Evolutionary conservation across 129 eudicot species (phyloP).

Genomic region (Dittrichia graveolens): DNA sequence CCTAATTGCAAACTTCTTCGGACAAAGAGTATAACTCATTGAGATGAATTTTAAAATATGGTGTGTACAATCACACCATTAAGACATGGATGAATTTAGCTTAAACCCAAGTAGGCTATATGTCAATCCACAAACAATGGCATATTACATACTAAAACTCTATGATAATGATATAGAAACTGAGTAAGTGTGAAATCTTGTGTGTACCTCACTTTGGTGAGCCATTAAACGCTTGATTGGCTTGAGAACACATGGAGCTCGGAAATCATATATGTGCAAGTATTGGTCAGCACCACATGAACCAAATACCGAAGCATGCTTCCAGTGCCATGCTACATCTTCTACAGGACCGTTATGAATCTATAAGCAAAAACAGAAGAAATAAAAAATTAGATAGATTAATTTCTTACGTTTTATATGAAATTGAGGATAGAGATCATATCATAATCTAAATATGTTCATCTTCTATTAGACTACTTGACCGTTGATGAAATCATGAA

Average conservation of each 20-base stretch:
- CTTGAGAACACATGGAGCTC: conserved; percentile 45
- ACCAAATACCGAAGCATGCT: conserved; percentile 71
- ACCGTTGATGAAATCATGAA: too few species aligned
- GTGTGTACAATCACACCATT: not conserved
- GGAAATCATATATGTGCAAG: conserved; percentile 80
- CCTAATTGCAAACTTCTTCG: not conserved
- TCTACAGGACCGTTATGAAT: conserved; percentile 70
- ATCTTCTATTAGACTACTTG: not conserved
- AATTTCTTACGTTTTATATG: not conserved
- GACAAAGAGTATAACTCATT: not conserved
- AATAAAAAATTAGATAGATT: not conserved
- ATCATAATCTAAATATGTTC: conserved; percentile 2
- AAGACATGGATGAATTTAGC: not conserved
- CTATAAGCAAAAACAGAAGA: conserved; percentile 34
- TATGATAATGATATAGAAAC: not conserved
- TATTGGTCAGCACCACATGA: conserved; percentile 83
- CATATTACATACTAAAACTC: not conserved
- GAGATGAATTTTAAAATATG: not conserved
- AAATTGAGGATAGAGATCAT: not conserved
- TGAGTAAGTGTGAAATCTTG: not conserved
- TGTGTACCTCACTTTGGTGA: conserved; percentile 63
- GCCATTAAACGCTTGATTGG: conserved; percentile 70
- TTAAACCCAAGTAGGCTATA: not conserved
- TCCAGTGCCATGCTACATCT: conserved; percentile 88
- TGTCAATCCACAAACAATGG: not conserved